Evolutionary conservation across 352 stramenopile genomes (phyloP).

Genomic region (Pythium phragmiticola): DNA sequence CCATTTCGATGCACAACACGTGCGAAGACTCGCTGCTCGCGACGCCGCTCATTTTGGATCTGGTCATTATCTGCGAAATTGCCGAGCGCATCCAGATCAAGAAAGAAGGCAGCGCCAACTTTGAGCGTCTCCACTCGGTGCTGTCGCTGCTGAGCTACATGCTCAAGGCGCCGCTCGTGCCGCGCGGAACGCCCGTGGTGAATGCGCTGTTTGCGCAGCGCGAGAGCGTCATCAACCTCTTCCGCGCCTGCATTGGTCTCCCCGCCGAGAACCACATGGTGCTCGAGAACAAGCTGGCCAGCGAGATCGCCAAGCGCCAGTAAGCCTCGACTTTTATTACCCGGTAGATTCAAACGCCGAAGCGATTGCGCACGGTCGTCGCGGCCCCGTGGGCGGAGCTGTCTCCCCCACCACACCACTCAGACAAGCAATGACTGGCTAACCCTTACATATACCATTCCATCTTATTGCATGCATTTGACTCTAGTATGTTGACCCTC

Average conservation of each 20-base stretch:
- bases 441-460: slow-evolving; percentile 20
- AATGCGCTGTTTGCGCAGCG: slow-evolving; percentile 99
- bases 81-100: slow-evolving; percentile 96
- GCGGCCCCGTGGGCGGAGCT: too few relatives aligned
- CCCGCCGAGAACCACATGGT: slow-evolving; percentile 98
- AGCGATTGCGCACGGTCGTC: neutral
- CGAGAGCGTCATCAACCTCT: slow-evolving; percentile 98
- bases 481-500: too few relatives aligned
- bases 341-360: neutral
- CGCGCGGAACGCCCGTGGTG: slow-evolving; percentile 97
- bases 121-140: slow-evolving; percentile 97
- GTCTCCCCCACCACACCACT: too few relatives aligned
- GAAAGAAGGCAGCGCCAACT: slow-evolving; percentile 86
- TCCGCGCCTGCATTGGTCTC: slow-evolving; percentile 97
- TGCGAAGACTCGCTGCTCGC: slow-evolving; percentile 99
- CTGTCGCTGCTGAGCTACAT: slow-evolving; percentile 98
- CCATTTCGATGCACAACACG: slow-evolving; percentile 99
- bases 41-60: slow-evolving; percentile 97
- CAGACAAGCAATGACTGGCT: neutral
- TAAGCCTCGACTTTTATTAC: slow-evolving; percentile 25
- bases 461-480: neutral
- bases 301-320: slow-evolving; percentile 69
- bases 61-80: slow-evolving; percentile 97
- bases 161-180: slow-evolving; percentile 98
- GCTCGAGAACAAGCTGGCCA: slow-evolving; percentile 94